phyloP scores from a whole-genome alignment of 2,329 filamentous ascomycete species.

The Monosporascus sp. region DNA sequence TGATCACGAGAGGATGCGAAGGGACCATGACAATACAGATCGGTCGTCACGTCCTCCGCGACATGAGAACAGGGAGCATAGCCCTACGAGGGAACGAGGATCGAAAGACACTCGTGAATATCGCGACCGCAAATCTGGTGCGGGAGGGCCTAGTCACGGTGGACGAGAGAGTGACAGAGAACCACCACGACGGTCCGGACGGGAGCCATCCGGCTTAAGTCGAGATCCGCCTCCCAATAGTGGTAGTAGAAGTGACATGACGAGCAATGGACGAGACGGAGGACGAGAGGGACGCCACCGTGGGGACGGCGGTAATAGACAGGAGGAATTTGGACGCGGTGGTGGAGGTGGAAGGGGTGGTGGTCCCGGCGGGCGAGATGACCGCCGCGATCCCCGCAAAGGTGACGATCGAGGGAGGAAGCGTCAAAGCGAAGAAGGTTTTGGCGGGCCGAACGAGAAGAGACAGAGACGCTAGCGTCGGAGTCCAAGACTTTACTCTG shows the following conservation, averaged over 20 bases:
- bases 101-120: conserved; percentile 25
- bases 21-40: conserved; percentile 39
- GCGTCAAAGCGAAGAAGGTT: conserved; percentile 44
- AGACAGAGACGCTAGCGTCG: conserved; percentile 39
- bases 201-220: conserved; percentile 13
- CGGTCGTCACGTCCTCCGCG: conserved; percentile 33
- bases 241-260: conserved; percentile 12
- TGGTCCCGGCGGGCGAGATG: conserved; percentile 29
- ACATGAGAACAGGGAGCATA: conserved; percentile 47
- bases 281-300: conserved; percentile 21
- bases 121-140: conserved; percentile 21
- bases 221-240: conserved; percentile 15
- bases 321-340: conserved; percentile 25
- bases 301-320: conserved; percentile 7
- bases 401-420: conserved; percentile 35
- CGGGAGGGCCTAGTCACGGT: conserved; percentile 17
- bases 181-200: conserved; percentile 20
- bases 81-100: conserved; percentile 40
- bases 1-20: conserved; percentile 31
- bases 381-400: conserved; percentile 27
- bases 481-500: conserved; percentile 8
- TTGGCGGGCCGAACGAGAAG: conserved; percentile 37
- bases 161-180: conserved; percentile 25
- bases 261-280: conserved; percentile 4
- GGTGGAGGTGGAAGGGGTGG: conserved; percentile 28